Evolutionary conservation across 345 rosid species (phyloP), one percentile per base, ranked within the genome.

Genomic region (Rhizophora mangle): DNA sequence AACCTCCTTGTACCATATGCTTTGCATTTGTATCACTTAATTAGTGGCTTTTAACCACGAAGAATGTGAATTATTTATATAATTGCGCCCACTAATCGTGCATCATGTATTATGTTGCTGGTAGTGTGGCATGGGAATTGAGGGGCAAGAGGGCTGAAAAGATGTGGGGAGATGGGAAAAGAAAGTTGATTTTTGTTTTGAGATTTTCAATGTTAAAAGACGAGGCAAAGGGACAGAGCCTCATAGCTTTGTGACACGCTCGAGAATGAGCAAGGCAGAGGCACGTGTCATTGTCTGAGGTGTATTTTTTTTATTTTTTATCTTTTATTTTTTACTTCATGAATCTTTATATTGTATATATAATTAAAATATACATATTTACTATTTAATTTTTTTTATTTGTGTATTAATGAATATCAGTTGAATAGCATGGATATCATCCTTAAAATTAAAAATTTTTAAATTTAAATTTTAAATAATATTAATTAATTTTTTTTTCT

Each of bases 211-310:
- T 34, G 78, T 52, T 55, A 19, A 21, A 4, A 11, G 61, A 8
- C 18, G 49, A 7, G 60, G 70, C 68, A 5, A 11, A 22, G 32
- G 10, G 53, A 24, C 54, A 30, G 16, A 3, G 58, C 60, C 39
- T 15, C 74, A 68, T 77, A 34, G 22, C 49, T 7, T 22, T 24
- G 78, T 60, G 76, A 60, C 82, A 67, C 67, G 85, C 85, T 76
- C 80, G 80, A 72, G 79, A 69, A 73, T 56, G 79, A 43, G n/a
- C 32, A 59, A 68, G 63, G 75, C 83, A 72, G 67, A 11, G 77
- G 83, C 85, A 82, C 81, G 88, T 80, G 88, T 82, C 84, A 49
- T n/a, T 66, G 81, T 75, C 61, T 57, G 16, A 63, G 54, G 11
- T 36, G 9, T 34, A 34, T 8, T 2, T 9, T 34, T 9, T 7